Evolutionary conservation across 495 filamentous ascomycete genomes (phyloP), one percentile per base, ranked within the genome.

Genomic region (Aspergillus incahuasiensis): DNA sequence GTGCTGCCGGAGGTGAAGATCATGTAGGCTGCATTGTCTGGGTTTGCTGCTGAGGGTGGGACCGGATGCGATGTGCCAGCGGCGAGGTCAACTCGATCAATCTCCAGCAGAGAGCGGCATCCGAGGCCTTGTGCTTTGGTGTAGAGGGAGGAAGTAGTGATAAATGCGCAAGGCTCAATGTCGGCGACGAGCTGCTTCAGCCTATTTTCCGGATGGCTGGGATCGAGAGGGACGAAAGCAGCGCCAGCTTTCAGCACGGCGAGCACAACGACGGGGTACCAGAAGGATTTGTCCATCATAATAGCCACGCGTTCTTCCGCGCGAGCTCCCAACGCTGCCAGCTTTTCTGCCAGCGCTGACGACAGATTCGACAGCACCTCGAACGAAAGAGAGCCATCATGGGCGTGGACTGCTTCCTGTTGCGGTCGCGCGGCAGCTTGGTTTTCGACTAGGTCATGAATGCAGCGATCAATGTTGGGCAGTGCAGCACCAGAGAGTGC

Each of bases 311-410:
- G 21, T 81, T 43, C 73, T 76, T 35, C 85, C 74, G 66, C 71
- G 78, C 41, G 76, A 76, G 20, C 71, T 73, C 20, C 73, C 70
- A n/a, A 68, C 78, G 5, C 68, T 54, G 74, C 5, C 67, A 67
- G 15, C 74, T 85, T 56, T 64, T 78, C 39, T 47, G 71, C 21
- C 62, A 74, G 1, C 64, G 72, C 15, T 72, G 75, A 44, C 3
- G 55, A 42, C 2, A 43, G 15, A 1, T 20, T 18, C 1, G 39
- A 38, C n/a, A 57, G 47, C 19, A 39, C 25, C 1, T 22, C 19
- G 15, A 45, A 57, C 9, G 42, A 38, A 6, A 54, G 21, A 3
- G 41, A 46, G 11, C 52, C 42, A 47, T 54, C 52, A 22, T 47
- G 20, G 2, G 52, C 52, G 20, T 30, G 47, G 19, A 54, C 19